A percentile compares a stretch with the other conserved stretches of the same genome.
These are phyloP conservation scores for Piper longum DNA, from an alignment of 164 flowering plant species.

Conservation along the genomic window DNA sequence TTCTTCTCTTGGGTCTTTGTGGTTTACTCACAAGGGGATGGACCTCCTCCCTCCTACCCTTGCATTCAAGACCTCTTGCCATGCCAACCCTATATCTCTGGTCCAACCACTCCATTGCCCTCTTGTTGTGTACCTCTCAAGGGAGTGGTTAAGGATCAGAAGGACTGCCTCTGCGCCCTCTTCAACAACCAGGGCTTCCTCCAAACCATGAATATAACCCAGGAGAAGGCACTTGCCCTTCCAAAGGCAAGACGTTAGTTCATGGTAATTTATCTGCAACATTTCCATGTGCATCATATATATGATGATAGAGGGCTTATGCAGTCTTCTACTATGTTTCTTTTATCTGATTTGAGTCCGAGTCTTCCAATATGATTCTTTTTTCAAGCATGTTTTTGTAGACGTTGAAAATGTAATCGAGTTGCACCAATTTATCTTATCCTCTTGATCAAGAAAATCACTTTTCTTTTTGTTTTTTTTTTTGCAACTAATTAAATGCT, in stretches of 20 bases:
- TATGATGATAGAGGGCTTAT: no score
- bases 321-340: background rate
- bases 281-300: background rate
- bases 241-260: constrained; percentile 13
- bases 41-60: background rate
- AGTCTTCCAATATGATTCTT: no score
- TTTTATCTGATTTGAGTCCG: no score
- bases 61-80: constrained; percentile 35
- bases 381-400: no score
- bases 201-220: constrained; percentile 21
- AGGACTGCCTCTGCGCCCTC: constrained; percentile 28
- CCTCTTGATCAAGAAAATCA: no score
- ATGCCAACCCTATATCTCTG: constrained; percentile 23
- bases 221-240: constrained; percentile 22
- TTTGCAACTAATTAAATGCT: no score
- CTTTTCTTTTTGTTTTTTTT: no score
- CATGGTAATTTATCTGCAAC: background rate
- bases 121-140: constrained; percentile 36
- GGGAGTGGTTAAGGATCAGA: constrained; percentile 11
- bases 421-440: no score
- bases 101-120: constrained; percentile 12
- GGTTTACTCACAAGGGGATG: constrained; percentile 3
- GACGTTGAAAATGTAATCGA: no score
- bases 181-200: constrained; percentile 17
- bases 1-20: constrained; percentile 6